Base-by-base conservation (phyloP, 1,284 basidiomycete species). In the Cronartium quercuum region DNA sequence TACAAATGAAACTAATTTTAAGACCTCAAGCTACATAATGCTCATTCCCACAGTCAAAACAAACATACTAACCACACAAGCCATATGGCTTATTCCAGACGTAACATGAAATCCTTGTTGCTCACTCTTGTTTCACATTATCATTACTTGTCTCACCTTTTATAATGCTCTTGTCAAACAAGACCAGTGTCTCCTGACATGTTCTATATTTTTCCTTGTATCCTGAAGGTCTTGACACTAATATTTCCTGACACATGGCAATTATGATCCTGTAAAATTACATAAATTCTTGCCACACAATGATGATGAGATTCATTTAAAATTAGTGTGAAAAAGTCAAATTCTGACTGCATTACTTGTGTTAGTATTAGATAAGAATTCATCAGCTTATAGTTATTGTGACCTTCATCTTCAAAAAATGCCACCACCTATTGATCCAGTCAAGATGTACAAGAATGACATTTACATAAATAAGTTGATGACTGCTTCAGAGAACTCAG, bases 401-500 rank as follows among this genome's bases (percentile, higher is more conserved):
- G 9, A 24, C 15, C 6, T 37, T 18, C 47, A 47, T 18, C 47
- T 68, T 13, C 6, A 38, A 3, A 51, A 24, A 9, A 10, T 29
- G 9, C 67, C 58, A 3, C 55, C 57, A 35, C 7, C 13, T n/a
- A 21, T 69, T 3, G 58, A 69, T 18, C 40, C 9, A 12, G 42
- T 69, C 37, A 61, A 34, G 18, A 38, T n/a, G n/a, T 18, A 61
- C 18, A 12, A 15, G n/a, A 55, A 38, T 7, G 10, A 60, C 13
- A 40, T 69, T 6, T 34, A 61, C 40, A 69, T 69, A 41, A 3
- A 61, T 18, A 62, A 69, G 40, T 60, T 69, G 10, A 69, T 69
- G 67, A 34, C 40, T 34, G 67, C 57, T n/a, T 42, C 58, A 2
- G 58, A 69, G 21, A 62, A 62, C 58, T 69, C 58, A 3, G 67